Conservation (phyloP, 257 asterid species). For the Nicotiana undulata region DNA sequence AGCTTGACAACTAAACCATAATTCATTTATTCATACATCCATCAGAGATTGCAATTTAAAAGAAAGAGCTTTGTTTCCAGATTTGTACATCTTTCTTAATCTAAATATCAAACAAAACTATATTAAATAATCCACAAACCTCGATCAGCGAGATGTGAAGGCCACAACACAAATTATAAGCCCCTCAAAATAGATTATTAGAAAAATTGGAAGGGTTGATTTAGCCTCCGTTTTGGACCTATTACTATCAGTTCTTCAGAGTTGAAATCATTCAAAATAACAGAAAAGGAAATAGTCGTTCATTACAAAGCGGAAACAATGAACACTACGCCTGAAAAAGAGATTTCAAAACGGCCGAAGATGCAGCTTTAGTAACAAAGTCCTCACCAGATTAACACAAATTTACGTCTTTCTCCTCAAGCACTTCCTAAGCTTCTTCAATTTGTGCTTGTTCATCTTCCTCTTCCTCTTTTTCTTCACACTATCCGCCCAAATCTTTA, state of each 20-base stretch:
- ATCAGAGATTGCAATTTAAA: background rate
- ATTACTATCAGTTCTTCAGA: background rate
- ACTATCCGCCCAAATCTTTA: constrained; percentile 57
- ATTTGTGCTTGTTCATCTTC: constrained; percentile 89
- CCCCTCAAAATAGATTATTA: background rate
- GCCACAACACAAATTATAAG: background rate
- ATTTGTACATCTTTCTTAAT: no score
- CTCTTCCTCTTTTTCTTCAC: constrained; percentile 83
- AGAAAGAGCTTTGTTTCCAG: background rate
- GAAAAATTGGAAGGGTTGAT: background rate
- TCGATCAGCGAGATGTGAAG: background rate
- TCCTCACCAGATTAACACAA: background rate
- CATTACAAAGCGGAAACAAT: background rate
- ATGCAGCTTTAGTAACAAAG: background rate
- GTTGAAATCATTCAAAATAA: background rate
- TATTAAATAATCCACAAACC: no score
- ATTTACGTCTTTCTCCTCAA: constrained; percentile 50
- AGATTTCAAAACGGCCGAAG: background rate
- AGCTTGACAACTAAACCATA: background rate
- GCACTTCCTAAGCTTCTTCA: constrained; percentile 67
- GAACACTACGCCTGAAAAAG: background rate
- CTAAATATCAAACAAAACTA: no score
- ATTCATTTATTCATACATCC: no score
- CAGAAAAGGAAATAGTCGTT: background rate
- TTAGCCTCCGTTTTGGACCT: background rate